Evolutionary conservation across 495 filamentous ascomycete genomes (phyloP).

Genomic region (Acidiella bohemica): DNA sequence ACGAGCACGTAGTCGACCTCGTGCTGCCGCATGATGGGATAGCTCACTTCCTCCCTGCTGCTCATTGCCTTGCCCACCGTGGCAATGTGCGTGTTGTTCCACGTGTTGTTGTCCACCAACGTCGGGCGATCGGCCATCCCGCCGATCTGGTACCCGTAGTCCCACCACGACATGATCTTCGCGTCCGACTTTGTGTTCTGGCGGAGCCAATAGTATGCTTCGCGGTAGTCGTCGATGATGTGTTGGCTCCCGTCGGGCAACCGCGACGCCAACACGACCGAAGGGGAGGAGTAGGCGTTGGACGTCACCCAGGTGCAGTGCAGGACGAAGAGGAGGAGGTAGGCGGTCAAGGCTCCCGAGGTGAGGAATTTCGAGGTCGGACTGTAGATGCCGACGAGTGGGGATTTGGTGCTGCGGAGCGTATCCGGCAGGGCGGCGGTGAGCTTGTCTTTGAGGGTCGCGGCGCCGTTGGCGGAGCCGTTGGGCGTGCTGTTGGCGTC

Average conservation of each 20-base stretch:
- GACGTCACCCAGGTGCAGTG: slow-evolving; percentile 99
- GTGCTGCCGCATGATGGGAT: slow-evolving; percentile 94
- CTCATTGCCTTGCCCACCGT: slow-evolving; percentile 99
- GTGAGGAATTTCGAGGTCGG: slow-evolving; percentile 63
- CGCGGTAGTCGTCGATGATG: slow-evolving; percentile 98
- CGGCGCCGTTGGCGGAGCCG: slow-evolving; percentile 30
- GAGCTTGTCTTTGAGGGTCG: slow-evolving; percentile 27
- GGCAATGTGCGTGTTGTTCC: slow-evolving; percentile 99
- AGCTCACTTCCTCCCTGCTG: slow-evolving; percentile 92
- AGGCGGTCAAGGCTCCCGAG: slow-evolving; percentile 54
- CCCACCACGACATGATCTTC: slow-evolving; percentile 99
- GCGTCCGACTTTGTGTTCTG: slow-evolving; percentile 90
- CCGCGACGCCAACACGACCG: slow-evolving; percentile 84
- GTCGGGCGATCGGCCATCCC: slow-evolving; percentile 98
- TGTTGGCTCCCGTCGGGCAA: slow-evolving; percentile 91
- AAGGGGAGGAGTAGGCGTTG: slow-evolving; percentile 96
- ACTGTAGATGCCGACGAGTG: slow-evolving; percentile 73
- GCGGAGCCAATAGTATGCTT: slow-evolving; percentile 98
- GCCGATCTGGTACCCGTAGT: slow-evolving; percentile 99
- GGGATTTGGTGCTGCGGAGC: slow-evolving; percentile 56
- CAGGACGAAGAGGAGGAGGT: slow-evolving; percentile 83
- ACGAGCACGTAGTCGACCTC: slow-evolving; percentile 97
- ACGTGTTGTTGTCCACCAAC: slow-evolving; percentile 98
- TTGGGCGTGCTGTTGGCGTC: slow-evolving; percentile 14
- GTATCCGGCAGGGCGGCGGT: slow-evolving; percentile 29